Conservation (phyloP, 805 yeast species). For the Pichia nakasei region DNA sequence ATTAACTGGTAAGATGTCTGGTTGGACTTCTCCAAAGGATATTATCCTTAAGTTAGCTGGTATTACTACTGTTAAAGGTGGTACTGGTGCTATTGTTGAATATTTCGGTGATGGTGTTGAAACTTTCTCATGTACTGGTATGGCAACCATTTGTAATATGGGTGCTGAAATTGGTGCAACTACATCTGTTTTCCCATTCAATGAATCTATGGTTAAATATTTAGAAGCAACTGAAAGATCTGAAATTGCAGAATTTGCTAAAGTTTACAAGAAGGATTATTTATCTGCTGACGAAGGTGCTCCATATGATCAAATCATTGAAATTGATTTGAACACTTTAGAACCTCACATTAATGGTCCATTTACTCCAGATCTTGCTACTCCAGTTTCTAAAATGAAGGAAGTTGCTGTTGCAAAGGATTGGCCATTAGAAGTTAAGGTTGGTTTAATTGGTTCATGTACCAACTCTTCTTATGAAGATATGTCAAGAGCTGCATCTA, state of each 20-base stretch:
- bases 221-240: conserved; percentile 77
- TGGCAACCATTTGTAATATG: conserved; percentile 99
- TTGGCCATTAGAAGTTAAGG: conserved; percentile 84
- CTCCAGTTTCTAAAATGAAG: conserved; percentile 80
- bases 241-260: conserved; percentile 73
- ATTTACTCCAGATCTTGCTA: conserved; percentile 95
- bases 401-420: conserved; percentile 57
- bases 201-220: conserved; percentile 40
- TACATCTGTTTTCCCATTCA: conserved; percentile 94
- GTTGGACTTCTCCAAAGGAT: conserved; percentile 98
- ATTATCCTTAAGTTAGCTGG: conserved; percentile 92
- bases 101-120: conserved; percentile 94
- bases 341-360: conserved; percentile 98
- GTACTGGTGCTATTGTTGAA: conserved; percentile 94
- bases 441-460: conserved; percentile 96
- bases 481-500: conserved; percentile 91
- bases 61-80: conserved; percentile 89
- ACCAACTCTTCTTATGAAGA: conserved; percentile 98
- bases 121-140: conserved; percentile 89
- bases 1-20: conserved; percentile 78
- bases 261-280: conserved; percentile 34
- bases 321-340: conserved; percentile 74
- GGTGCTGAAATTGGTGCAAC: conserved; percentile 99
- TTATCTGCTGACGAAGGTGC: conserved; percentile 81
- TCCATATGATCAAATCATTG: conserved; percentile 86